Evolutionary conservation across 1,284 basidiomycete species (phyloP).

Genomic region (Fomes fomentarius): DNA sequence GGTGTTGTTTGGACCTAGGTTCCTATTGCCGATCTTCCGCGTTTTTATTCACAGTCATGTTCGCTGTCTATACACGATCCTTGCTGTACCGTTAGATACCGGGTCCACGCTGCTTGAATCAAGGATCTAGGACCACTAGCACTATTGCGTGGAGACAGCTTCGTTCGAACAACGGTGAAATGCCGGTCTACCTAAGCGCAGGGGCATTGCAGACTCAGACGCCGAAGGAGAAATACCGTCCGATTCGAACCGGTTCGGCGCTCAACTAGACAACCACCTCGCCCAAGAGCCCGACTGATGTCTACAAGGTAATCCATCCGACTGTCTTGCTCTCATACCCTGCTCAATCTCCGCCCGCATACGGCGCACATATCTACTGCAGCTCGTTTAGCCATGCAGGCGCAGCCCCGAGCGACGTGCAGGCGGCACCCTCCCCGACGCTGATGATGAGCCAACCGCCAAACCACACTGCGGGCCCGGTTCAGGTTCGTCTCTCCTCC

Average conservation of each 20-base stretch:
- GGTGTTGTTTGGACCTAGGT: slow-evolving; percentile 14
- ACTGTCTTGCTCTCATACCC: not conserved
- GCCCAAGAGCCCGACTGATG: slow-evolving; percentile 6
- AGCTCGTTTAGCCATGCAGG: slow-evolving; percentile 23
- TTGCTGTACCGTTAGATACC: slow-evolving; percentile 18
- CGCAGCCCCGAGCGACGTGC: slow-evolving; percentile 8
- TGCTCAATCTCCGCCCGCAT: not conserved
- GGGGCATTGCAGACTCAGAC: no score
- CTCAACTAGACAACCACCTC: slow-evolving; percentile 16
- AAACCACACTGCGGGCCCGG: slow-evolving; percentile 18
- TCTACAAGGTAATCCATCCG: slow-evolving; percentile 18
- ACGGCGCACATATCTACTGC: not conserved
- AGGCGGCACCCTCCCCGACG: slow-evolving; percentile 17
- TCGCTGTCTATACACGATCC: slow-evolving; percentile 28
- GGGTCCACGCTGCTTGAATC: not conserved
- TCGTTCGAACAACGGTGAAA: not conserved
- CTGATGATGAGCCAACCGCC: slow-evolving; percentile 26
- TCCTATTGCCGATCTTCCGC: slow-evolving; percentile 11
- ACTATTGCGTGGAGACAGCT: not conserved
- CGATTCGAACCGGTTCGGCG: slow-evolving; percentile 28
- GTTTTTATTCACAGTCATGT: slow-evolving; percentile 26
- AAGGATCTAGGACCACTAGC: slow-evolving; percentile 10
- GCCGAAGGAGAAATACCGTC: not conserved
- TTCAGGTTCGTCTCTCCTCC: slow-evolving; percentile 13
- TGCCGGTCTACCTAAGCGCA: no score